These are phyloP conservation scores for Pseudocercospora crystallina DNA, from an alignment of 2,329 filamentous ascomycete genomes.

Conservation along the genomic window DNA sequence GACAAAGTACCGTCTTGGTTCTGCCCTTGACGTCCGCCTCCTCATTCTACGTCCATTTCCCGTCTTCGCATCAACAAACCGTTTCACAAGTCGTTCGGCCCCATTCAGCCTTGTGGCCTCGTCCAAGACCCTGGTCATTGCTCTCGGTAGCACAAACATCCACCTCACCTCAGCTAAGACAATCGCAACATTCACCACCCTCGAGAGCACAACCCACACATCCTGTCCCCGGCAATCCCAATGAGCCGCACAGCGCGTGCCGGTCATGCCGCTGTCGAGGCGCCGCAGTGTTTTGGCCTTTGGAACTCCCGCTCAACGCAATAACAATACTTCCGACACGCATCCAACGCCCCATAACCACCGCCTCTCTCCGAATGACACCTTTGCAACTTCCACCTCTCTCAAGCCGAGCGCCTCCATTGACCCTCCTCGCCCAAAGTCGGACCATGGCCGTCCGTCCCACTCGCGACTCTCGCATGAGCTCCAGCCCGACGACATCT, in stretches of 20 bases:
- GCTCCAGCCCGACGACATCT: slow-evolving; percentile 26
- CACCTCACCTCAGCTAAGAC: no score
- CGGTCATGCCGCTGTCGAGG: slow-evolving; percentile 37
- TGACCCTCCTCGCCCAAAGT: slow-evolving; percentile 20
- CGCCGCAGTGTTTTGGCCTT: slow-evolving; percentile 47
- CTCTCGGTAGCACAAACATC: no score
- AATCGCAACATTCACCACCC: no score
- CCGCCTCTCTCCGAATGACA: slow-evolving; percentile 5
- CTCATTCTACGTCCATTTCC: no score
- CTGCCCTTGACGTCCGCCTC: no score
- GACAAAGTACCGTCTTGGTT: no score
- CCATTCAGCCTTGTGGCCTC: no score
- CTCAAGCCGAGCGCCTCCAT: slow-evolving; percentile 16
- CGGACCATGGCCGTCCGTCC: slow-evolving; percentile 12
- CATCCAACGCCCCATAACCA: not conserved
- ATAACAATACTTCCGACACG: not conserved
- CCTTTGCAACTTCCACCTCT: slow-evolving; percentile 13
- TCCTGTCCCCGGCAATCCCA: slow-evolving; percentile 6
- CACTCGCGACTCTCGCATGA: slow-evolving; percentile 29
- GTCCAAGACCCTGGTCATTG: no score
- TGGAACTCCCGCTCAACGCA: slow-evolving; percentile 12
- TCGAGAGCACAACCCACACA: no score
- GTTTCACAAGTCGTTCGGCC: no score
- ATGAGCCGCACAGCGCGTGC: slow-evolving; percentile 22
- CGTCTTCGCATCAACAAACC: no score